These are phyloP conservation scores for Drechslera avenae DNA, from an alignment of 2,329 filamentous ascomycete genomes.

Conservation along the genomic window DNA sequence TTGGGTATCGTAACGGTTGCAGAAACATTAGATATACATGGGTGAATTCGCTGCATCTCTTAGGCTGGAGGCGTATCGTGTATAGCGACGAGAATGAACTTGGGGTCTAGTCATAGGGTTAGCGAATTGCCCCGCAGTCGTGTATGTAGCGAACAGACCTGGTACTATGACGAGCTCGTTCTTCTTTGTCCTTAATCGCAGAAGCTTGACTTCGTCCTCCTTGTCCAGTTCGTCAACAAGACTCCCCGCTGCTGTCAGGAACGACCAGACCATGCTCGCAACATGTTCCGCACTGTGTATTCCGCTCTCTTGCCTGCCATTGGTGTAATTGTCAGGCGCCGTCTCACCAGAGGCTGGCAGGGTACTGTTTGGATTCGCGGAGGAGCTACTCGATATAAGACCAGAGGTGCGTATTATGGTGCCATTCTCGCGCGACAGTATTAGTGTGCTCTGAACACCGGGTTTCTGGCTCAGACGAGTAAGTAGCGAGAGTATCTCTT, in stretches of 20 bases:
- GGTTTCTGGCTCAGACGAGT: constrained; percentile 75
- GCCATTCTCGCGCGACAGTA: constrained; percentile 73
- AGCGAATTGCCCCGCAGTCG: constrained; percentile 10
- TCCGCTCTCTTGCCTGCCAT: constrained; percentile 49
- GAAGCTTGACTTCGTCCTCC: constrained; percentile 77
- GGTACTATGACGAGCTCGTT: constrained; percentile 84
- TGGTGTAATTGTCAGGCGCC: constrained; percentile 37
- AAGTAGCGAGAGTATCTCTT: constrained; percentile 68
- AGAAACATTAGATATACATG: background rate
- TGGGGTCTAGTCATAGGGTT: constrained; percentile 59
- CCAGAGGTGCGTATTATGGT: constrained; percentile 77
- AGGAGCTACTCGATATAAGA: constrained; percentile 64
- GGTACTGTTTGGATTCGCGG: constrained; percentile 51
- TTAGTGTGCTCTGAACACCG: constrained; percentile 77
- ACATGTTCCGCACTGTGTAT: constrained; percentile 72
- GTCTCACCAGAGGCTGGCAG: constrained; percentile 43
- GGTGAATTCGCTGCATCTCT: constrained; percentile 16
- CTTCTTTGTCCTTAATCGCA: constrained; percentile 80
- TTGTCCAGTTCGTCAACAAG: constrained; percentile 75
- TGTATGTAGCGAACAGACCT: constrained; percentile 42
- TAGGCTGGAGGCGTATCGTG: constrained; percentile 78
- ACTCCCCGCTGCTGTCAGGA: constrained; percentile 70
- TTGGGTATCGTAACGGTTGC: constrained; percentile 32
- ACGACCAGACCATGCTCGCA: constrained; percentile 76
- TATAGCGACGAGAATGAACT: constrained; percentile 78